phyloP scores from a whole-genome alignment of 768 basidiomycete species.

The Xerocomellus chrysenteron region DNA sequence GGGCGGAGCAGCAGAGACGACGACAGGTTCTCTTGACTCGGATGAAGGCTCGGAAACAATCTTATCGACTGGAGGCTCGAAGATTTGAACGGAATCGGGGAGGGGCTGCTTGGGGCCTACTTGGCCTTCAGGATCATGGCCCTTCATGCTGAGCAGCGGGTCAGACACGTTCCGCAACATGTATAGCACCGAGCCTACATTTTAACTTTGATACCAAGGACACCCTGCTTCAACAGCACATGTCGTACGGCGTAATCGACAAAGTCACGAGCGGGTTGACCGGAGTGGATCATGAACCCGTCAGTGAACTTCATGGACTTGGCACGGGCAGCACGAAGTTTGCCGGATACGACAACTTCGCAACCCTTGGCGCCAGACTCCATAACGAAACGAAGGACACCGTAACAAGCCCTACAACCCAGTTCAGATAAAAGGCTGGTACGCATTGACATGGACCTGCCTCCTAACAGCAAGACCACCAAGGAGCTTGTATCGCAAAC shows the following conservation, averaged over 20 bases:
- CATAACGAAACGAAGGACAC: slow-evolving; percentile 99
- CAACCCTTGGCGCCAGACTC: slow-evolving; percentile 99
- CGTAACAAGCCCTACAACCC: slow-evolving; percentile 83
- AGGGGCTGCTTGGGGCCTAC: slow-evolving; percentile 90
- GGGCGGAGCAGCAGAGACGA: slow-evolving; percentile 48
- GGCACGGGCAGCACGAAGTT: slow-evolving; percentile 98
- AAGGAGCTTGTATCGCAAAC: slow-evolving; percentile 96
- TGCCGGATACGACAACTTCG: slow-evolving; percentile 99
- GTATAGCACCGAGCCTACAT: slow-evolving; percentile 56
- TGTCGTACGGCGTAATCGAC: slow-evolving; percentile 98
- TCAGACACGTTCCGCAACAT: slow-evolving; percentile 10
- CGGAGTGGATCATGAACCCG: slow-evolving; percentile 98
- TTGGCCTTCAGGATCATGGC: slow-evolving; percentile 88
- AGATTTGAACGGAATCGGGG: slow-evolving; percentile 89
- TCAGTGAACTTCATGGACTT: slow-evolving; percentile 99
- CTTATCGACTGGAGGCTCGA: slow-evolving; percentile 90
- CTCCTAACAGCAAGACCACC: slow-evolving; percentile 99
- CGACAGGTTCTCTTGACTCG: slow-evolving; percentile 75
- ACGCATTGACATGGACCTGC: slow-evolving; percentile 43
- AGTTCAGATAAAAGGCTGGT: background rate
- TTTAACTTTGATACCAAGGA: slow-evolving; percentile 99
- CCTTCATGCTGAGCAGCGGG: slow-evolving; percentile 78
- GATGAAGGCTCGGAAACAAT: slow-evolving; percentile 85
- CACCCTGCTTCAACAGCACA: slow-evolving; percentile 97
- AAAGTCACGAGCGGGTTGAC: slow-evolving; percentile 95